phyloP scores from a whole-genome alignment of 2,329 filamentous ascomycete species.

The Plenodomus tracheiphilus region DNA sequence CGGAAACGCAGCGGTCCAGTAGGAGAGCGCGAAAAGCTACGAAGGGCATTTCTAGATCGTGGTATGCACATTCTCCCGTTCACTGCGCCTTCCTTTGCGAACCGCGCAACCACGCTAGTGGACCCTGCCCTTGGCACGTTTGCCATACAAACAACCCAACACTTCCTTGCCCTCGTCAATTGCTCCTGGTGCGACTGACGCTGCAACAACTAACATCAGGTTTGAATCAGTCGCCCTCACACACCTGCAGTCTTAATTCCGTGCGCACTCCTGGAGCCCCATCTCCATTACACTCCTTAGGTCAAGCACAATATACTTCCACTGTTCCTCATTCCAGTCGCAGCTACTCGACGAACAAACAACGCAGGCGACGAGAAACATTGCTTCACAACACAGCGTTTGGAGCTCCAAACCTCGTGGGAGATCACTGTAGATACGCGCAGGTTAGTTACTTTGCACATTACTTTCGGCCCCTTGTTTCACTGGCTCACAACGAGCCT shows the following conservation, averaged over 20 bases:
- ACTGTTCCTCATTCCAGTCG: constrained; percentile 20
- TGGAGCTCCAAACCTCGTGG: background rate
- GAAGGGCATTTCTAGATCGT: constrained; percentile 6
- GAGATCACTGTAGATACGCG: background rate
- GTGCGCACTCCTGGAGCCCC: constrained; percentile 26
- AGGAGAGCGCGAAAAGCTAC: background rate
- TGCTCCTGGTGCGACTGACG: constrained; percentile 15
- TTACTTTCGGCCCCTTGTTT: background rate
- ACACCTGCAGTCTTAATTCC: constrained; percentile 23
- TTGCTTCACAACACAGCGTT: background rate
- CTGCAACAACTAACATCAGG: constrained; percentile 13
- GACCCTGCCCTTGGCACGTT: constrained; percentile 24
- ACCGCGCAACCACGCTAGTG: constrained; percentile 20
- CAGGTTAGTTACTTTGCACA: constrained; percentile 9
- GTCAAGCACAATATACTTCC: constrained; percentile 22
- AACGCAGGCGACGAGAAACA: constrained; percentile 14
- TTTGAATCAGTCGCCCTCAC: constrained; percentile 8
- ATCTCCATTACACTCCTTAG: constrained; percentile 43
- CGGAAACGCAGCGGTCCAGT: background rate
- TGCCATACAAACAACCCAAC: constrained; percentile 23
- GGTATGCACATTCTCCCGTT: constrained; percentile 18
- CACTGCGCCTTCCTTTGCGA: constrained; percentile 25
- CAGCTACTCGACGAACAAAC: constrained; percentile 5
- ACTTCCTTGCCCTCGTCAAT: constrained; percentile 9
- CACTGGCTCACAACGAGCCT: constrained; percentile 13